A percentile compares a stretch with the other conserved stretches of the same genome.
These are phyloP conservation scores for Phytophthora rubi DNA, from an alignment of 352 stramenopile genomes.

Conservation along the genomic window DNA sequence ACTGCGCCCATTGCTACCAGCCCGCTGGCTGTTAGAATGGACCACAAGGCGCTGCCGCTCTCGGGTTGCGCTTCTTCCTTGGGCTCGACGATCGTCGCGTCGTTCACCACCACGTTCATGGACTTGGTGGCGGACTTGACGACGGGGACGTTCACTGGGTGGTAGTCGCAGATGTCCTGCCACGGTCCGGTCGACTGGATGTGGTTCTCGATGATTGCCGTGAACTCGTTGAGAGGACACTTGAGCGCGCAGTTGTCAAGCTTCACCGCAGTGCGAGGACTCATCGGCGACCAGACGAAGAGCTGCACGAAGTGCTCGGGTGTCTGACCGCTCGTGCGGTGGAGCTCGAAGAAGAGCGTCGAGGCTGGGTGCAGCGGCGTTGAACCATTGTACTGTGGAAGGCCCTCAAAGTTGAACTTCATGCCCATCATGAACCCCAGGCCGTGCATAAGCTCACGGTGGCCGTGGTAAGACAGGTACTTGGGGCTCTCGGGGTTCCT, in stretches of 20 bases:
- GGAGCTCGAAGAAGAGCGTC: slow-evolving; percentile 81
- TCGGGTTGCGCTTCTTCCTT: slow-evolving; percentile 17
- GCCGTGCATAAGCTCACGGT: slow-evolving; percentile 82
- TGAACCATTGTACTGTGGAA: slow-evolving; percentile 69
- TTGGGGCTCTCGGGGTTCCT: slow-evolving; percentile 52
- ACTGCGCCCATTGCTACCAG: slow-evolving; percentile 49
- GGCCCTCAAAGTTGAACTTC: slow-evolving; percentile 76
- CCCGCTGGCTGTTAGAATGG: slow-evolving; percentile 42
- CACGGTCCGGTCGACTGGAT: slow-evolving; percentile 67
- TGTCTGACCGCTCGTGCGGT: slow-evolving; percentile 30
- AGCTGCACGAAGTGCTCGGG: slow-evolving; percentile 61
- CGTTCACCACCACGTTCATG: slow-evolving; percentile 36
- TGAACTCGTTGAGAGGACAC: slow-evolving; percentile 67
- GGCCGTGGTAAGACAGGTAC: slow-evolving; percentile 82
- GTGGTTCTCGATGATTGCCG: slow-evolving; percentile 58
- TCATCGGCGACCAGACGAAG: slow-evolving; percentile 77
- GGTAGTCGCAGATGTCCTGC: slow-evolving; percentile 78
- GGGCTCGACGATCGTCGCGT: slow-evolving; percentile 30
- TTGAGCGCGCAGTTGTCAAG: slow-evolving; percentile 65
- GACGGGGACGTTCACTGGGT: slow-evolving; percentile 50
- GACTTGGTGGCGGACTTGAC: slow-evolving; percentile 30
- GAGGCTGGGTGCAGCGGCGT: slow-evolving; percentile 71
- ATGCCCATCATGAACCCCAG: slow-evolving; percentile 83
- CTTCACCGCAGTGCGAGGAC: slow-evolving; percentile 53
- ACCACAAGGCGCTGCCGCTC: slow-evolving; percentile 31